Conservation (phyloP, 2,329 filamentous ascomycete genomes). For the Phaeoacremonium minimum region DNA sequence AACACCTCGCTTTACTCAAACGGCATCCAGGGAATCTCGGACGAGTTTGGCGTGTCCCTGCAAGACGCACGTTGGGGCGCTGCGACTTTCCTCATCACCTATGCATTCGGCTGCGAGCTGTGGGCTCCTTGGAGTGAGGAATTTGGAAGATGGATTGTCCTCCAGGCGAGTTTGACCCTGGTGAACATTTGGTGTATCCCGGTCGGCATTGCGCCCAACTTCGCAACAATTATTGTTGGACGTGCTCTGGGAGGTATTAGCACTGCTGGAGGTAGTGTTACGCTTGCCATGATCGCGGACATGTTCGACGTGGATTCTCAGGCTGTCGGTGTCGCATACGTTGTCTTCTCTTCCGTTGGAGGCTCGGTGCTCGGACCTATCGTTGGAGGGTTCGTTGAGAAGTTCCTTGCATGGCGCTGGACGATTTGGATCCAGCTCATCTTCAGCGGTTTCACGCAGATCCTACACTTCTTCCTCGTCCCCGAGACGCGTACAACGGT, state of each 20-base stretch:
- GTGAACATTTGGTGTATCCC: slow-evolving; percentile 76
- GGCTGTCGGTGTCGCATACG: slow-evolving; percentile 72
- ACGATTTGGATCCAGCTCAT: slow-evolving; percentile 81
- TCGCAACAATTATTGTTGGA: slow-evolving; percentile 65
- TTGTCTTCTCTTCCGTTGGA: slow-evolving; percentile 75
- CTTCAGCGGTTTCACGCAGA: slow-evolving; percentile 65
- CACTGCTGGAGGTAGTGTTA: slow-evolving; percentile 69
- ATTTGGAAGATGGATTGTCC: slow-evolving; percentile 69
- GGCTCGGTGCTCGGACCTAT: slow-evolving; percentile 75
- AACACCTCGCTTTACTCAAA: slow-evolving; percentile 73
- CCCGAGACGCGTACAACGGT: slow-evolving; percentile 75
- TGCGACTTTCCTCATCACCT: slow-evolving; percentile 73
- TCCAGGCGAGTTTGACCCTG: slow-evolving; percentile 68
- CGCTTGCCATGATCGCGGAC: slow-evolving; percentile 71
- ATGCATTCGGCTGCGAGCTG: slow-evolving; percentile 82
- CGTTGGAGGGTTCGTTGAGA: slow-evolving; percentile 71
- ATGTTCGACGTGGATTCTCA: slow-evolving; percentile 67
- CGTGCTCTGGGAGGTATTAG: slow-evolving; percentile 66
- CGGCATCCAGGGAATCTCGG: slow-evolving; percentile 58
- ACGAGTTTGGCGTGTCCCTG: slow-evolving; percentile 63
- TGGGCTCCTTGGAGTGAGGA: slow-evolving; percentile 90
- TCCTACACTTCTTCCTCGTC: slow-evolving; percentile 63
- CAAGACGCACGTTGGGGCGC: slow-evolving; percentile 70
- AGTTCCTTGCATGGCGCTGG: slow-evolving; percentile 63
- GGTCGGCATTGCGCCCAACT: slow-evolving; percentile 70